Conservation (phyloP, 441 rosid species). For the Rhodomyrtus psidioides region DNA sequence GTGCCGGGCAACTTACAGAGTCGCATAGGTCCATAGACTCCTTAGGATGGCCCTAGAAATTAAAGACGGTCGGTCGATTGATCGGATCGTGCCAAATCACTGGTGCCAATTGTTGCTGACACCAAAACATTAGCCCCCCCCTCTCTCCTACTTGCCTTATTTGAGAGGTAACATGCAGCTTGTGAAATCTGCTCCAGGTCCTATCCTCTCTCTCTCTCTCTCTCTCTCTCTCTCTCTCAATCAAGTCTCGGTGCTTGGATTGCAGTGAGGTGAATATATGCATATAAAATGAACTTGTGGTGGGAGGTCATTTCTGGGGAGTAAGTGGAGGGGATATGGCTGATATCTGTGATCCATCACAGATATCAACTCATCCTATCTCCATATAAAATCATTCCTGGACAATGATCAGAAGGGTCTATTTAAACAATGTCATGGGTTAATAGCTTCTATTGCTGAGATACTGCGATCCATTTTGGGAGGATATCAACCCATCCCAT, state of each 20-base stretch:
- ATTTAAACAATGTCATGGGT: background rate
- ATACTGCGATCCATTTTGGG: background rate
- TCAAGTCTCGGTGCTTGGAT: background rate
- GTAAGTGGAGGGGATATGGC: background rate
- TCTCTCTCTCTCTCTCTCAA: background rate
- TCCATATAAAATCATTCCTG: background rate
- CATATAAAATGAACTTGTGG: background rate
- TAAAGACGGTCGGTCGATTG: background rate
- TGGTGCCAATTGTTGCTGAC: slow-evolving; percentile 9
- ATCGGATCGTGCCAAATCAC: background rate
- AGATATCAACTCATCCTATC: background rate
- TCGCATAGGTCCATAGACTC: too few relatives aligned
- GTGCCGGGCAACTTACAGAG: background rate
- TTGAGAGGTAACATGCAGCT: slow-evolving; percentile 17
- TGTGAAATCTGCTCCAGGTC: slow-evolving; percentile 14
- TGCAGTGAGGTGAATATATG: background rate
- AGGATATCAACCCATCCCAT: background rate
- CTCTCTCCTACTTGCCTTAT: slow-evolving; percentile 9
- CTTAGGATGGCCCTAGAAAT: too few relatives aligned
- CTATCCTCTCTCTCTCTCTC: slow-evolving; percentile 12
- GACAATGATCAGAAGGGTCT: background rate
- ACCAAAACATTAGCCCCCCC: slow-evolving; percentile 5
- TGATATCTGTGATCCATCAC: background rate
- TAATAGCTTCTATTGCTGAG: background rate
- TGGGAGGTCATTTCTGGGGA: background rate